Conservation (phyloP, 768 basidiomycete species). For the Stropharia rugosoannulata region DNA sequence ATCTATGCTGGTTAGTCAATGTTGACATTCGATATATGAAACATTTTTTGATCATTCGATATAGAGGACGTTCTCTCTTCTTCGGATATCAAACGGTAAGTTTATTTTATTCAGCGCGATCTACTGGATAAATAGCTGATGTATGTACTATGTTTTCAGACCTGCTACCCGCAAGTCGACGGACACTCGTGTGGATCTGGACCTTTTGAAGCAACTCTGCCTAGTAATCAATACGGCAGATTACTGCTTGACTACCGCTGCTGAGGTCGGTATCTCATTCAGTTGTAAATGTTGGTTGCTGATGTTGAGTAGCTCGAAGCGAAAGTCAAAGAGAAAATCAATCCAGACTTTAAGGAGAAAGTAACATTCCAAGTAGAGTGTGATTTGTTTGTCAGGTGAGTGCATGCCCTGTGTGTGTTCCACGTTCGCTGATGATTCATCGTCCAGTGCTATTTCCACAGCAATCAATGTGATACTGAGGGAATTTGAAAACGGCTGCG, state of each 20-base stretch:
- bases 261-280: constrained; percentile 54
- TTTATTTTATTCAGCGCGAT: not conserved
- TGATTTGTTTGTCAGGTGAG: constrained; percentile 86
- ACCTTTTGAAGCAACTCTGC: constrained; percentile 79
- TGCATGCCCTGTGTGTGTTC: not conserved
- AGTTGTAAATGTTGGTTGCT: not conserved
- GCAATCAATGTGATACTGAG: constrained; percentile 78
- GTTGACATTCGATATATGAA: constrained; percentile 6
- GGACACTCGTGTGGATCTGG: constrained; percentile 76
- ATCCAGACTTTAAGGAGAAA: constrained; percentile 72
- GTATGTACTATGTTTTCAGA: constrained; percentile 32
- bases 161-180: constrained; percentile 60
- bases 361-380: constrained; percentile 83
- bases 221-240: constrained; percentile 96
- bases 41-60: constrained; percentile 1
- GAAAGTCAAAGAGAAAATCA: constrained; percentile 81
- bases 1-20: constrained; percentile 79
- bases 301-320: constrained; percentile 73
- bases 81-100: constrained; percentile 64
- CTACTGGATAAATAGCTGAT: not conserved
- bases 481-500: constrained; percentile 85
- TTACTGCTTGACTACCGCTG: constrained; percentile 90
- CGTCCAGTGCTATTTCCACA: constrained; percentile 73
- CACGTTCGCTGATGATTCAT: not conserved
- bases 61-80: constrained; percentile 84